phyloP scores from a whole-genome alignment of 345 rosid genomes.

The Eucalyptus paniculata region DNA sequence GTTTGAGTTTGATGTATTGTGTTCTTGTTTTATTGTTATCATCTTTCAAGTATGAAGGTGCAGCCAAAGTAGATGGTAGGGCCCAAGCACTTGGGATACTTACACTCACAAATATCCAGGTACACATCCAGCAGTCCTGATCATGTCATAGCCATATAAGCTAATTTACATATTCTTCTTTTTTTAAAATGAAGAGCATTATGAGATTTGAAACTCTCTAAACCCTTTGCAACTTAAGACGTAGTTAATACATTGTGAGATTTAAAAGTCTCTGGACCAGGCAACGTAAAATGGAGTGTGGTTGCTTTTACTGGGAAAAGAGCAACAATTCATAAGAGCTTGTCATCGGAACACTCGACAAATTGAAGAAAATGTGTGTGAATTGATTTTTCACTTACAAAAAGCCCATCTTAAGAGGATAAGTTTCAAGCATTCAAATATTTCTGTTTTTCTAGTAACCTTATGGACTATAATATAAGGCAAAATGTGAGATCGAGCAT shows the following conservation, averaged over 20 bases:
- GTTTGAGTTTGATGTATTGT: not conserved
- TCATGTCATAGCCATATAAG: not conserved
- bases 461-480: not conserved
- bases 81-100: conserved; percentile 13
- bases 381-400: not conserved
- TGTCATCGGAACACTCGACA: not conserved
- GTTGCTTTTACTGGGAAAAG: not conserved
- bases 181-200: not conserved
- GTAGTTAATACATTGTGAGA: not conserved
- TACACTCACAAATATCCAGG: not conserved
- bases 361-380: not conserved
- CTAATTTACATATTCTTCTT: not conserved
- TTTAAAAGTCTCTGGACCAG: not conserved
- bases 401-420: not conserved
- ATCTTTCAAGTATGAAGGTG: conserved; percentile 9
- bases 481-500: not conserved
- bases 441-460: not conserved
- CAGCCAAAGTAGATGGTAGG: not conserved
- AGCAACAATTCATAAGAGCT: not conserved
- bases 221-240: not conserved
- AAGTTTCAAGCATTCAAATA: not conserved
- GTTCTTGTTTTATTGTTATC: not conserved
- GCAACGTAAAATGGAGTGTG: not conserved
- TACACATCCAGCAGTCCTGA: not conserved
- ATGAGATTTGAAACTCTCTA: not conserved